Evolutionary conservation across 306 rosid genomes (phyloP).

Genomic region (Medicago lupulina): DNA sequence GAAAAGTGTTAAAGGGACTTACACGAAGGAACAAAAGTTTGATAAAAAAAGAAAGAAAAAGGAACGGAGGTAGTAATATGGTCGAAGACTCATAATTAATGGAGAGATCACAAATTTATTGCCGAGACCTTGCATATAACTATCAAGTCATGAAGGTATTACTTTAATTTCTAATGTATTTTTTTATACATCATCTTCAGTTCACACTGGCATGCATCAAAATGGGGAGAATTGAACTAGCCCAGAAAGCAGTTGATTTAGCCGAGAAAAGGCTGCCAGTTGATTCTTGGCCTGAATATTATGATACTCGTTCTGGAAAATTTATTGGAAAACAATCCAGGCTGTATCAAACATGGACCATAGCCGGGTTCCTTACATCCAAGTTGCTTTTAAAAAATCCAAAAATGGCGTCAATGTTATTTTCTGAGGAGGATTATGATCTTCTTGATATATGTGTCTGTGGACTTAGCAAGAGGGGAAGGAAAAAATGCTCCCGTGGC

Average conservation of each 20-base stretch:
- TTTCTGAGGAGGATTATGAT: conserved; percentile 86
- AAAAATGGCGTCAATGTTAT: conserved; percentile 74
- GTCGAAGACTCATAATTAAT: background rate
- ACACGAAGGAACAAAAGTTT: too few relatives aligned
- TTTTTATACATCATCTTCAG: conserved; percentile 44
- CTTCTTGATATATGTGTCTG: conserved; percentile 82
- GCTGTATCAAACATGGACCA: conserved; percentile 79
- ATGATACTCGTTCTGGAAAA: conserved; percentile 73
- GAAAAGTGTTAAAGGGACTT: too few relatives aligned
- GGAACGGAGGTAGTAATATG: too few relatives aligned
- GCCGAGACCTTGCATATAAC: conserved; percentile 12
- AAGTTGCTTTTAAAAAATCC: conserved; percentile 83
- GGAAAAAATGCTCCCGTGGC: conserved; percentile 68
- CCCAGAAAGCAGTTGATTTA: conserved; percentile 67
- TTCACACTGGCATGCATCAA: conserved; percentile 91
- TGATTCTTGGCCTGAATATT: conserved; percentile 88
- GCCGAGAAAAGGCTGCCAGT: conserved; percentile 71
- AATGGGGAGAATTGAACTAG: conserved; percentile 79
- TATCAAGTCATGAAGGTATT: conserved; percentile 1
- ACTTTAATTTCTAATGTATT: conserved; percentile 29
- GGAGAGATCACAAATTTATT: conserved; percentile 6
- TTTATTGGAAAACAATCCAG: conserved; percentile 81
- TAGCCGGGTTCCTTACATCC: conserved; percentile 74
- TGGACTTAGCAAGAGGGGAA: conserved; percentile 61
- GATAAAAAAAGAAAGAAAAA: too few relatives aligned